Evolutionary conservation across 1,284 basidiomycete genomes (phyloP), one percentile per base, ranked within the genome.

Genomic region (Cutaneotrichosporon spelunceum): DNA sequence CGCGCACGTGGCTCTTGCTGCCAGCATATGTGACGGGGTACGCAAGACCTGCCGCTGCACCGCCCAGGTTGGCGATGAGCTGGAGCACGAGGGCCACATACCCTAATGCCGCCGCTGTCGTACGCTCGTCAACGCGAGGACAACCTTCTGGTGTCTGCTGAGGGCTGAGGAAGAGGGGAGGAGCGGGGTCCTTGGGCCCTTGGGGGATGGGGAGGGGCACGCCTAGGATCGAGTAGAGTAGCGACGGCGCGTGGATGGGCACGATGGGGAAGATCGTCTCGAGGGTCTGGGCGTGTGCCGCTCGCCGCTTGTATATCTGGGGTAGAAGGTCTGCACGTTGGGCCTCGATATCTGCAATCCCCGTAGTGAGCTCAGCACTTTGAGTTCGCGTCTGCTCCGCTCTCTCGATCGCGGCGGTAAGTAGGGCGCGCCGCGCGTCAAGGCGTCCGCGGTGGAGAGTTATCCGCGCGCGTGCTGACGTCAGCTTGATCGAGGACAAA

Each of bases 21-120:
- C 91, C 92, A 56, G 91, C 84, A 73, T 86, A 93, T 26, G 89
- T 93, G 60, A 97, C 84, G 27, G 93, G 91, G 80, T 97, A 97
- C 9, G 90, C 84, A 47, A 96, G 80, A n/a, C 83, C 82, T 63
- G 68, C 39, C 2, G 63, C 67, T 10, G 60, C 44, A 19, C 65
- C 87, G 64, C 89, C 81, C 68, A 95, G 91, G n/a, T 84, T 83
- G 0, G 90, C 86, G 52, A 96, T 81, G 14, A 93, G 80, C 58
- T 91, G 88, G 44, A 93, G 83, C 3, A 92, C 83, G 72, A 93
- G 88, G 0, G 91, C 93, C 0, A 87, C 89, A 73, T 89, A 93
- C 2, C 93, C 93, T 23, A 97, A 81, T 3, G 93, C 90, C 4
- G 90, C 89, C 0, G 93, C 88, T 3, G 92, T 86, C 3, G 84